phyloP scores from a whole-genome alignment of 768 basidiomycete genomes.

The Grammothele lineata region DNA sequence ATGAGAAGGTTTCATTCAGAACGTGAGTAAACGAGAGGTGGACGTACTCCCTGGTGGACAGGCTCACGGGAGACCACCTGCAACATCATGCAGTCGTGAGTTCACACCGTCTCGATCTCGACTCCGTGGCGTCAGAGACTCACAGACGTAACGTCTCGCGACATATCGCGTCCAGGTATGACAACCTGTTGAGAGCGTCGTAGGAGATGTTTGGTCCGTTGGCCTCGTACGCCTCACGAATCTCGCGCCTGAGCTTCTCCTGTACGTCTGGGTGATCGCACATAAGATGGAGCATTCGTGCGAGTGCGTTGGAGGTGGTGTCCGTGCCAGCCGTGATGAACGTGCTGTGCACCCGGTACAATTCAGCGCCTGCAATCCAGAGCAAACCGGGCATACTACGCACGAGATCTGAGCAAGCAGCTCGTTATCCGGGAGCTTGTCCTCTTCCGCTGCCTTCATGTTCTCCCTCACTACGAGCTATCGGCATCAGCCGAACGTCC shows the following conservation, averaged over 20 bases:
- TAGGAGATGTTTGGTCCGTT: too few species aligned
- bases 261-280: constrained; percentile 20
- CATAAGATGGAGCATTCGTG: constrained; percentile 19
- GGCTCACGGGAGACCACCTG: too few species aligned
- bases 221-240: constrained; percentile 2
- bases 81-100: too few species aligned
- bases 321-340: constrained; percentile 20
- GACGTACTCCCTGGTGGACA: too few species aligned
- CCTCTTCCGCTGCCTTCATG: constrained; percentile 5
- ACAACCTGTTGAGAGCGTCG: constrained; percentile 4
- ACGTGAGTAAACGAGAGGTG: too few species aligned
- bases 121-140: too few species aligned
- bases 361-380: background rate
- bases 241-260: constrained; percentile 19
- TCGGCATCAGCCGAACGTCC: background rate
- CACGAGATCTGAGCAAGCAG: constrained; percentile 15
- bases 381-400: background rate
- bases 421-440: constrained; percentile 14
- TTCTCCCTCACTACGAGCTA: constrained; percentile 16
- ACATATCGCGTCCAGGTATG: constrained; percentile 26
- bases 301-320: constrained; percentile 24
- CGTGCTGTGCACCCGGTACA: background rate
- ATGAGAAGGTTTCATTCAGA: too few species aligned
- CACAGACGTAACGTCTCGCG: constrained; percentile 22
- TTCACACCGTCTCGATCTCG: too few species aligned